A percentile compares a stretch with the other conserved stretches of the same genome.
These are phyloP conservation scores for Inonotus hispidus DNA, from an alignment of 1,284 basidiomycete species.

Conservation along the genomic window DNA sequence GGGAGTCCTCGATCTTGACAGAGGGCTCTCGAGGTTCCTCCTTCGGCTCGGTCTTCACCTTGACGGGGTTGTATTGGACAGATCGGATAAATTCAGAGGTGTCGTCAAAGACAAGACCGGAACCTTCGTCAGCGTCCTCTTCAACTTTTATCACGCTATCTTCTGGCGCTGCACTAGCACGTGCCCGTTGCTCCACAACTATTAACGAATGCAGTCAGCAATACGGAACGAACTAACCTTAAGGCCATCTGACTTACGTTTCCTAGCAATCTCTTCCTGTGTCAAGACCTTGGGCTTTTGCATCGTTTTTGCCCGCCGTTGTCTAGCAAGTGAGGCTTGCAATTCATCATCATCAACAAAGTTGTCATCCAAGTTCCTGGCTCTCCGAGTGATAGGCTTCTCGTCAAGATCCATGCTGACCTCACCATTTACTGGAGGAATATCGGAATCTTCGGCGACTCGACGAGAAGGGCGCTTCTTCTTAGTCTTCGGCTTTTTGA, in stretches of 20 bases:
- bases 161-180: conserved; percentile 42
- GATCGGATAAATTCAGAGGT: conserved; percentile 96
- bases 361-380: conserved; percentile 73
- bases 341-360: conserved; percentile 99
- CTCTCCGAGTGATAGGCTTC: conserved; percentile 53
- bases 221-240: conserved; percentile 16
- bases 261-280: conserved; percentile 81
- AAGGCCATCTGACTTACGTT: conserved; percentile 50
- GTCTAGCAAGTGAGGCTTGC: conserved; percentile 85
- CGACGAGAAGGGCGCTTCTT: conserved; percentile 81
- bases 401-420: conserved; percentile 77
- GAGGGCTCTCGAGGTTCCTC: conserved; percentile 32
- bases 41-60: conserved; percentile 48
- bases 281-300: conserved; percentile 75
- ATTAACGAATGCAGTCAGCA: conserved; percentile 8
- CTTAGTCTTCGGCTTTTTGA: conserved; percentile 95
- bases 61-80: conserved; percentile 62
- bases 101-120: conserved; percentile 87
- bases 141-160: conserved; percentile 51
- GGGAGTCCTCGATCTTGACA: conserved; percentile 35
- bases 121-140: conserved; percentile 46
- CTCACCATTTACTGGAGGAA: conserved; percentile 35
- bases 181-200: conserved; percentile 66
- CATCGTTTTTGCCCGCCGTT: conserved; percentile 70
- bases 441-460: conserved; percentile 59